Evolutionary conservation across 768 basidiomycete species (phyloP), one percentile per base, ranked within the genome.

Genomic region (Amanita inopinata): DNA sequence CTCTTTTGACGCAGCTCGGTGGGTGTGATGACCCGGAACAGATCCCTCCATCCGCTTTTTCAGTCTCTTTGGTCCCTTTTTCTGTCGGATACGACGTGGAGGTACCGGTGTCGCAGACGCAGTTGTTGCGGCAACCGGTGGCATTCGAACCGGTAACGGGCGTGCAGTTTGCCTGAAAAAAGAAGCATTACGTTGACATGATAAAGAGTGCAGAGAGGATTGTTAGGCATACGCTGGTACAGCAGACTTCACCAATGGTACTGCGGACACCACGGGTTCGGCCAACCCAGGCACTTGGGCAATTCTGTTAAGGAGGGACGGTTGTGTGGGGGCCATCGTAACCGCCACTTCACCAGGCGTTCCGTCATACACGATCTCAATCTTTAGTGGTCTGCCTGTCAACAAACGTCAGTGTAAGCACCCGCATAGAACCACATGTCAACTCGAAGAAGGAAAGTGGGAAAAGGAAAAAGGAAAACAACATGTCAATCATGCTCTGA

Each of bases 11-110:
- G 57, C 48, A 3, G 59, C 45, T 36, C 18, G 32, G 7, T 11
- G 40, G 7, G 18, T 11, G 1, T 34, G 27, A 28, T n/a, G 19
- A 35, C 33, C 7, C 6, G 7, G 43, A 1, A 17, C 4, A 36
- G 12, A 14, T 30, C 14, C 43, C 3, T 12, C 35, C 19, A 37
- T 3, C 2, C 51, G 40, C 48, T 86, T 86, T 53, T 83, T 84
- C 32, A 84, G 56, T 28, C 85, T 74, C 52, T 74, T 78, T 0
- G 85, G 80, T 0, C 85, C 85, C 52, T 86, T 88, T 64, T 81
- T 85, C 30, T 64, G 60, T 20, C 76, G 74, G 12, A 65, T 53
- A 24, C 67, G 62, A 34, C 61, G 60, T 14, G 67, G 63, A 2
- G 64, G 64, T 34, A 59, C 38, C 5, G 61, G 46, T 37, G 54